phyloP scores from a whole-genome alignment of 1,284 basidiomycete species.

The Cutaneotrichosporon cyanovorans region DNA sequence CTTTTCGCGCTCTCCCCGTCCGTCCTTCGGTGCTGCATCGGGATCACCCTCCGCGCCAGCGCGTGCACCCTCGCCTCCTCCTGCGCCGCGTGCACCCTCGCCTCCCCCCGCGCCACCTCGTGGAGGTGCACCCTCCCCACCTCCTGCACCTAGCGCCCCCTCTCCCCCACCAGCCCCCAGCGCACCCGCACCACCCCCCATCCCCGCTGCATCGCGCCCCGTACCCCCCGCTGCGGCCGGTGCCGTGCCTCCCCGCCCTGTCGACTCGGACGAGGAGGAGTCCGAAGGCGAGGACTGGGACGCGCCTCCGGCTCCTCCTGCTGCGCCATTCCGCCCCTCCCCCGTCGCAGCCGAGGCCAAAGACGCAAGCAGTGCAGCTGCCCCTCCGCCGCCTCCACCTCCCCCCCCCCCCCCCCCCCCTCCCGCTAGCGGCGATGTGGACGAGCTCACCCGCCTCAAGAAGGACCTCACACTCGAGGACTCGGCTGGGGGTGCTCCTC shows the following conservation, averaged over 20 bases:
- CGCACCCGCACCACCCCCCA: constrained; percentile 34
- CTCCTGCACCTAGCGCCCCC: constrained; percentile 12
- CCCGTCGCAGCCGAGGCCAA: constrained; percentile 2
- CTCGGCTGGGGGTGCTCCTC: constrained; percentile 23
- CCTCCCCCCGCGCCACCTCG: constrained; percentile 16
- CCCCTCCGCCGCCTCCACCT: constrained; percentile 16
- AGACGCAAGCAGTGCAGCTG: constrained; percentile 22
- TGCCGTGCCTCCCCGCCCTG: constrained; percentile 25
- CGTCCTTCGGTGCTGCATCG: constrained; percentile 13
- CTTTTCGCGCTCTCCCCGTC: constrained; percentile 8
- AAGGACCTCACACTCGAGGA: constrained; percentile 38
- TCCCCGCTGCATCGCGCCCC: constrained; percentile 14
- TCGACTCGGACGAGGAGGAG: constrained; percentile 30
- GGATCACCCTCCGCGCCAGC: constrained; percentile 9
- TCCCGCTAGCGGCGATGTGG: constrained; percentile 46
- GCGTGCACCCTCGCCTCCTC: constrained; percentile 14
- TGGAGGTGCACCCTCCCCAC: constrained; percentile 16
- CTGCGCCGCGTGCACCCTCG: constrained; percentile 21
- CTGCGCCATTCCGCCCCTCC: constrained; percentile 19
- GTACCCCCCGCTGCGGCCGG: constrained; percentile 3
- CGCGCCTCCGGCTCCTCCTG: constrained; percentile 27
- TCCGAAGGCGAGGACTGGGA: constrained; percentile 35
- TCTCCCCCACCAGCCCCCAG: constrained; percentile 15
- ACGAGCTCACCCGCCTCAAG: constrained; percentile 39
- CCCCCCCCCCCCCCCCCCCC: constrained; percentile 32